phyloP scores from a whole-genome alignment of 2,329 filamentous ascomycete species.

The Cladosporium velox region DNA sequence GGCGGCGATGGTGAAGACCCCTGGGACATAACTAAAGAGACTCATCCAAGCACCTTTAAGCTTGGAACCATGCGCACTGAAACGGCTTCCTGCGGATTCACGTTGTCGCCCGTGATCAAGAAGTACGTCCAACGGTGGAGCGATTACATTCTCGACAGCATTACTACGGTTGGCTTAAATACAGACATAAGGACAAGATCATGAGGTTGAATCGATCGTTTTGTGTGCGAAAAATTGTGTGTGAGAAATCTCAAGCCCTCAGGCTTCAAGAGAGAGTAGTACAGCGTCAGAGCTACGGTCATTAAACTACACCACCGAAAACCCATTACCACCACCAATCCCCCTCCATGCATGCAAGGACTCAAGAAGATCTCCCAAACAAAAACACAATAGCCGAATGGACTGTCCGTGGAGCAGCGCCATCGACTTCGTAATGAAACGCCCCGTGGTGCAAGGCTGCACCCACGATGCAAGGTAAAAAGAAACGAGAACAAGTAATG shows the following conservation, averaged over 20 bases:
- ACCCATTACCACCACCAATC: conserved; percentile 4
- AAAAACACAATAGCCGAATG: not conserved
- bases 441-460: not conserved
- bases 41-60: too few relatives aligned
- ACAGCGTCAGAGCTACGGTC: conserved; percentile 5
- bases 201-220: too few relatives aligned
- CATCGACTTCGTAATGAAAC: not conserved
- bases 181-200: too few relatives aligned
- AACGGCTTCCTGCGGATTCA: too few relatives aligned
- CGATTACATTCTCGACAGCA: too few relatives aligned
- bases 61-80: too few relatives aligned
- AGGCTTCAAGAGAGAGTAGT: not conserved
- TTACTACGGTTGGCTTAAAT: too few relatives aligned
- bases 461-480: conserved; percentile 7
- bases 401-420: not conserved
- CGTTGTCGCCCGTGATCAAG: too few relatives aligned
- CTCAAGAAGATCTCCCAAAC: not conserved
- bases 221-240: not conserved
- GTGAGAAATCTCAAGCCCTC: not conserved
- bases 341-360: not conserved
- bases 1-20: too few relatives aligned
- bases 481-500: conserved; percentile 18
- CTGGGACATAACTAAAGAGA: too few relatives aligned
- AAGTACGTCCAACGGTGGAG: too few relatives aligned
- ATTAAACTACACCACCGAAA: conserved; percentile 5